phyloP scores from a whole-genome alignment of 129 eudicot genomes.

The Artemisia tridentata region DNA sequence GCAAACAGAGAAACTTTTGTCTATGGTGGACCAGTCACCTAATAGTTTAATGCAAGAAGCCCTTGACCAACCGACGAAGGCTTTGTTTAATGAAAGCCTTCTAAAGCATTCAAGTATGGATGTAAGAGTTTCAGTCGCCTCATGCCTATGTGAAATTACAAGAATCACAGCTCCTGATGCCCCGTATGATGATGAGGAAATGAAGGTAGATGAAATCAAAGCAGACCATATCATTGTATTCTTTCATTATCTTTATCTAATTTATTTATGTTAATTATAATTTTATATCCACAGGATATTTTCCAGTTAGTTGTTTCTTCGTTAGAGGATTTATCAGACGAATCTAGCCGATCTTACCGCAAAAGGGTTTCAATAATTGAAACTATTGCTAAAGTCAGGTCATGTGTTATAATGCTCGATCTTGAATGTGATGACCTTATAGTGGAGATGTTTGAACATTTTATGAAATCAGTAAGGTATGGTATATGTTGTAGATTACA shows the following conservation, averaged over 20 bases:
- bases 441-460: constrained; percentile 74
- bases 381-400: constrained; percentile 80
- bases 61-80: constrained; percentile 48
- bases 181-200: constrained; percentile 73
- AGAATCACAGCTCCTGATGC: constrained; percentile 97
- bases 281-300: constrained; percentile 50
- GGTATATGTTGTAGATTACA: background rate
- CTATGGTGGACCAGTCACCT: constrained; percentile 89
- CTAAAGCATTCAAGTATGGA: constrained; percentile 64
- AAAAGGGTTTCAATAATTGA: constrained; percentile 74
- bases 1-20: constrained; percentile 56
- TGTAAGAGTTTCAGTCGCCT: constrained; percentile 74
- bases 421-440: constrained; percentile 79
- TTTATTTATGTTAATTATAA: constrained; percentile 11
- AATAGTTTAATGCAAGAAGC: constrained; percentile 52
- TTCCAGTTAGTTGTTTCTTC: constrained; percentile 85
- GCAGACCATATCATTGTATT: background rate
- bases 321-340: constrained; percentile 60
- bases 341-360: constrained; percentile 54
- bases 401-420: constrained; percentile 93
- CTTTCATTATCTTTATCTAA: background rate
- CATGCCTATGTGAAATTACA: constrained; percentile 88
- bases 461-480: constrained; percentile 73
- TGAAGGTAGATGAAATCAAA: constrained; percentile 59
- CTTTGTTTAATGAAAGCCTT: constrained; percentile 49